Percentiles rank a stretch among this genome's conserved stretches.
Conservation (phyloP, 345 rosid species). For the Cardamine occulta region DNA sequence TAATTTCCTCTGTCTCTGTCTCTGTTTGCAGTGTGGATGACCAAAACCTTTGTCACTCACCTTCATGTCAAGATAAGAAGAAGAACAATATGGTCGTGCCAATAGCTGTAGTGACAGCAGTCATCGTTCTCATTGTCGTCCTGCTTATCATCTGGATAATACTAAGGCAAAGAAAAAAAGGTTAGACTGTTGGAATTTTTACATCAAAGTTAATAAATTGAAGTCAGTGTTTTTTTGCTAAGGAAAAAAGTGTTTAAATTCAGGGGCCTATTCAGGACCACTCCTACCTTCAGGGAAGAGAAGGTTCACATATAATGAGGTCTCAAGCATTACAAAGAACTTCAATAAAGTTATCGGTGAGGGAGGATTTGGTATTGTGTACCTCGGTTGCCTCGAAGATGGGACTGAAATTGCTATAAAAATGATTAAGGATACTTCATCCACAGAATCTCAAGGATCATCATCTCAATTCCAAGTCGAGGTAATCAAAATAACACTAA, state of each 20-base stretch:
- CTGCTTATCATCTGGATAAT: conserved; percentile 31
- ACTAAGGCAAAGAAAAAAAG: conserved; percentile 33
- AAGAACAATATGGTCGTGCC: conserved; percentile 44
- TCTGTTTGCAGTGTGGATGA: conserved; percentile 39
- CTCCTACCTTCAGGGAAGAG: conserved; percentile 36
- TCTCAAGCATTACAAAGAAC: conserved; percentile 45
- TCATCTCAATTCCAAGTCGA: conserved; percentile 48
- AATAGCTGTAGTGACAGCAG: conserved; percentile 21
- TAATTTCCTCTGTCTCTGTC: background rate
- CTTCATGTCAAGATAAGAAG: conserved; percentile 43
- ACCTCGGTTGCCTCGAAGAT: conserved; percentile 41
- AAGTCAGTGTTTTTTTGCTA: background rate
- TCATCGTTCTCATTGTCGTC: conserved; percentile 33
- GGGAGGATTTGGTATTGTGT: conserved; percentile 58
- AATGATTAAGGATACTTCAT: conserved; percentile 45
- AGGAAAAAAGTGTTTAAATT: background rate
- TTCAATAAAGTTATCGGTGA: conserved; percentile 46
- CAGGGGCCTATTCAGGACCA: conserved; percentile 24
- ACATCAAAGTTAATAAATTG: background rate
- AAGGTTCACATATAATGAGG: conserved; percentile 37
- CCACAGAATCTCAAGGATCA: background rate
- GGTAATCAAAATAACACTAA: conserved; percentile 30
- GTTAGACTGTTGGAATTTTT: background rate
- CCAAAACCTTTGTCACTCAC: conserved; percentile 41
- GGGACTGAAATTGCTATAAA: conserved; percentile 53